phyloP scores from a whole-genome alignment of 257 asterid genomes.

The Capsicum rhomboideum region DNA sequence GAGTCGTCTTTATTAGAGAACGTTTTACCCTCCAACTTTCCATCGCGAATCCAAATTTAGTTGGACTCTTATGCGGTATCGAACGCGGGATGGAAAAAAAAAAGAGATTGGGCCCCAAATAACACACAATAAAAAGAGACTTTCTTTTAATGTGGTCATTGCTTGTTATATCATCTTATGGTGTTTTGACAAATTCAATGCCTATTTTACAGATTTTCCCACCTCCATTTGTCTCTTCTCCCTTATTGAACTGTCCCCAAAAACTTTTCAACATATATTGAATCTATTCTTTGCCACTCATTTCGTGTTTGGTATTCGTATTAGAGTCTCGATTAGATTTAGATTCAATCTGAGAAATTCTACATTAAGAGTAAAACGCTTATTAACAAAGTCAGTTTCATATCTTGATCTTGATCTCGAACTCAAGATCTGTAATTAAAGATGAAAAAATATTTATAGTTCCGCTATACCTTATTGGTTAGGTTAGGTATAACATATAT shows the following conservation, averaged over 20 bases:
- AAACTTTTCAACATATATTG: neutral
- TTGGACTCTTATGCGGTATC: no score
- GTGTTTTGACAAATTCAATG: neutral
- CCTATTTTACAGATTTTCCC: conserved; percentile 5
- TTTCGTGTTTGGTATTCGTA: neutral
- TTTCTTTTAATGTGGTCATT: neutral
- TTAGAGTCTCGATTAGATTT: neutral
- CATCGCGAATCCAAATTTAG: no score
- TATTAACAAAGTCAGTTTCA: neutral
- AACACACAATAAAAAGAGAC: conserved; percentile 6
- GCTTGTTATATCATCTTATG: conserved; percentile 10
- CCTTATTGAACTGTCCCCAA: neutral
- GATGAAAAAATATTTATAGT: neutral
- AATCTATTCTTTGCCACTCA: accelerated
- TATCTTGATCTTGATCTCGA: neutral
- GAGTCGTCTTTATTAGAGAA: no score
- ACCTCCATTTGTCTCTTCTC: conserved; percentile 35
- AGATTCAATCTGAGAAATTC: no score
- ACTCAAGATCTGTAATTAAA: no score
- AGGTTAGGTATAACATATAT: neutral
- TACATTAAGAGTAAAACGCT: no score
- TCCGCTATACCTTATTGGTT: neutral
- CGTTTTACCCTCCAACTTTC: no score
- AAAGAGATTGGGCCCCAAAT: neutral
- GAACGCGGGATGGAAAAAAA: no score